A percentile compares a stretch with the other conserved stretches of the same genome.
These are phyloP conservation scores for Suhomyces prunicola DNA, from an alignment of 805 yeast species.

Conservation along the genomic window DNA sequence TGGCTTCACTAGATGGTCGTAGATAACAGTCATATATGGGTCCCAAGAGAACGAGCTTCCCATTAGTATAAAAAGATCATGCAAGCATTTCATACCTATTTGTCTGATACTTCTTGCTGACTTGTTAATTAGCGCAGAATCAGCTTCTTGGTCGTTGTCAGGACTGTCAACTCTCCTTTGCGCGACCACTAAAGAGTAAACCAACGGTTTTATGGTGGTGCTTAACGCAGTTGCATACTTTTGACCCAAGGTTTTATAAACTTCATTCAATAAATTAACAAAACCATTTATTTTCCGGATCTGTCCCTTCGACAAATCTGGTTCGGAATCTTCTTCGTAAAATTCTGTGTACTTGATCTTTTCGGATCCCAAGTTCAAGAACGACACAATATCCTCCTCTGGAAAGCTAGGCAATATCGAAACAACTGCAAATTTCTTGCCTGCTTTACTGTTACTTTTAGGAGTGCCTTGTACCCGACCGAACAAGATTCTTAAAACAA, in stretches of 20 bases:
- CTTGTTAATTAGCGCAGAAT: constrained; percentile 30
- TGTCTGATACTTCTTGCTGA: constrained; percentile 61
- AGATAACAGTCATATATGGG: constrained; percentile 47
- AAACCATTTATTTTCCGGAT: constrained; percentile 62
- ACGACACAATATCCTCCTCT: constrained; percentile 50
- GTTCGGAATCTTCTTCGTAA: constrained; percentile 15
- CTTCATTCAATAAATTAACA: constrained; percentile 55
- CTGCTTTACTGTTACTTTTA: constrained; percentile 66
- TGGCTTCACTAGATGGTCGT: constrained; percentile 54
- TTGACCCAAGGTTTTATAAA: constrained; percentile 57
- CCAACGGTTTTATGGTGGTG: constrained; percentile 52
- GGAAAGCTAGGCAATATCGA: constrained; percentile 57
- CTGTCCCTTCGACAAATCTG: constrained; percentile 20
- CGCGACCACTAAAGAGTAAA: constrained; percentile 53
- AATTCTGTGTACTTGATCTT: constrained; percentile 44
- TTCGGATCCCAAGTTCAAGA: constrained; percentile 60
- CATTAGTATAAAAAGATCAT: constrained; percentile 50
- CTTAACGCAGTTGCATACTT: constrained; percentile 48
- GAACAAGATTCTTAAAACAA: constrained; percentile 72
- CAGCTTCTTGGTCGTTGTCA: constrained; percentile 9
- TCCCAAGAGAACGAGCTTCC: constrained; percentile 58
- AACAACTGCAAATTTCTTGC: constrained; percentile 69
- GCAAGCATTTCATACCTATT: constrained; percentile 62
- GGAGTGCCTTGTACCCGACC: constrained; percentile 78
- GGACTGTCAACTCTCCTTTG: constrained; percentile 38